phyloP scores from a whole-genome alignment of 192 early-diverging fungal genomes.

The Rhizophagus prolifer region DNA sequence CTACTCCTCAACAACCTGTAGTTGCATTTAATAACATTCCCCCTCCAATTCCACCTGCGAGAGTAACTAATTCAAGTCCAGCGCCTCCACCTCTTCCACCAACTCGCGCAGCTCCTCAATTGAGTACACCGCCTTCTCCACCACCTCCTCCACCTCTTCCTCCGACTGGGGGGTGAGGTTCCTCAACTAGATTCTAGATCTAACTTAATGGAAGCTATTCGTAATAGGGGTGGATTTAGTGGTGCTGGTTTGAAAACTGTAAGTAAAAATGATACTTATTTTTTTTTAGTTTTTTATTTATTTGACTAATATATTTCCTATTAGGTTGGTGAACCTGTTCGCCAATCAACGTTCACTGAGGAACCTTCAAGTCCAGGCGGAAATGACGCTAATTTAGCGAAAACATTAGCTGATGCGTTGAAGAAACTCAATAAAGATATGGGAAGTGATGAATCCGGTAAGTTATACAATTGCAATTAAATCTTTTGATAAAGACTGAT shows the following conservation, averaged over 20 bases:
- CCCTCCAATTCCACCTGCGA: conserved; percentile 38
- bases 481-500: neutral
- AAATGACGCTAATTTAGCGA: neutral
- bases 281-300: too few relatives aligned
- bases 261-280: neutral
- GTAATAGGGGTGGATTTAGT: conserved; percentile 47
- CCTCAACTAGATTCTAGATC: conserved; percentile 30
- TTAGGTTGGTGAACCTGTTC: conserved; percentile 1
- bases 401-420: conserved; percentile 4
- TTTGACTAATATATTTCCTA: neutral
- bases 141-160: conserved; percentile 40
- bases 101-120: conserved; percentile 29
- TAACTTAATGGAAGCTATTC: conserved; percentile 51
- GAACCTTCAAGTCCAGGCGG: neutral
- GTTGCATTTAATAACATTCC: conserved; percentile 19
- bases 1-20: conserved; percentile 4
- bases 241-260: conserved; percentile 10
- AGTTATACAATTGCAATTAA: neutral
- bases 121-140: conserved; percentile 29
- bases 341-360: neutral
- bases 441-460: conserved; percentile 5
- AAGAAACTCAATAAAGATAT: neutral
- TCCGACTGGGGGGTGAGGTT: neutral
- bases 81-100: conserved; percentile 31
- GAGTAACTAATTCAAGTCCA: conserved; percentile 24